Conservation (phyloP, 2,329 filamentous ascomycete species). For the Biscogniauxia marginata region DNA sequence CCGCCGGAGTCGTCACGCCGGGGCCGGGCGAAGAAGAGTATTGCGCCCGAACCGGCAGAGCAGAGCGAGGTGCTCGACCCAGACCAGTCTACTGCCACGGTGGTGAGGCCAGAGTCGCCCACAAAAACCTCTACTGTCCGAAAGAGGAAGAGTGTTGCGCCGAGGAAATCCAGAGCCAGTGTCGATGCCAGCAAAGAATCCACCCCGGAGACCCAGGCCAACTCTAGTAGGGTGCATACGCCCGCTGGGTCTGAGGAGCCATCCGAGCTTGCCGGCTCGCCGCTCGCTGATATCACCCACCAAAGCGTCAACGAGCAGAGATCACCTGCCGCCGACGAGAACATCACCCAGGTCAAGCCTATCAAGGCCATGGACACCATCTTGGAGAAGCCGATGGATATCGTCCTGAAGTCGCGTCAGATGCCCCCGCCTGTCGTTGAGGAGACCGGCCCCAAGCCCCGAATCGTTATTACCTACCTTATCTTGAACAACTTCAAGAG, state of each 20-base stretch:
- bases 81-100: conserved; percentile 41
- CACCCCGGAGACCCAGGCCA: conserved; percentile 30
- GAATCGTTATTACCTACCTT: conserved; percentile 90
- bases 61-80: conserved; percentile 60
- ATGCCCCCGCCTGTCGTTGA: conserved; percentile 68
- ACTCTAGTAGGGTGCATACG: conserved; percentile 38
- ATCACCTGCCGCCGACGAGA: conserved; percentile 45
- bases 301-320: conserved; percentile 62
- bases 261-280: conserved; percentile 51
- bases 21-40: conserved; percentile 41
- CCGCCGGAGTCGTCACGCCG: conserved; percentile 22
- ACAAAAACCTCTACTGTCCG: conserved; percentile 55
- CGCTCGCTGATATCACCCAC: conserved; percentile 72
- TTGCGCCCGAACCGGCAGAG: conserved; percentile 43
- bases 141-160: conserved; percentile 64
- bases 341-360: conserved; percentile 59
- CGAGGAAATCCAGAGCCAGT: conserved; percentile 27
- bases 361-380: conserved; percentile 75
- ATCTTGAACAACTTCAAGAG: conserved; percentile 98
- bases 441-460: conserved; percentile 73
- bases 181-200: conserved; percentile 35
- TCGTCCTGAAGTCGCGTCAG: conserved; percentile 82
- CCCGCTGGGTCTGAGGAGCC: conserved; percentile 55
- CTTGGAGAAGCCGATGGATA: conserved; percentile 89
- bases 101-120: conserved; percentile 25